Evolutionary conservation across 805 yeast species (phyloP), one percentile per base, ranked within the genome.

Genomic region (Nakazawaea peltata): DNA sequence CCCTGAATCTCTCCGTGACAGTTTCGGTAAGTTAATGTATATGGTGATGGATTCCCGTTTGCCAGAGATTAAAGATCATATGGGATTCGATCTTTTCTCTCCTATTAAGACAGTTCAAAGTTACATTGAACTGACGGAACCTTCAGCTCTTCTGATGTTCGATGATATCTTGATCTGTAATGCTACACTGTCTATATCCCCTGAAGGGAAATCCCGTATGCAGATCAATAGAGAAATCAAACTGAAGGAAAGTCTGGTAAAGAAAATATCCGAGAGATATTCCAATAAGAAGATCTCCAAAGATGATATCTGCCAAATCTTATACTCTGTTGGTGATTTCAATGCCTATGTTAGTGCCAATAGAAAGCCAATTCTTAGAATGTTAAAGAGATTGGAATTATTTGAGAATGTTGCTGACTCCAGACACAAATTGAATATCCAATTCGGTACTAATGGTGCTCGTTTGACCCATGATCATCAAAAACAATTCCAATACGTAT

Each of bases 31-130:
- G 48, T 59, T 83, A 39, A 78, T 83, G 59, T 82, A 82, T 54
- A 83, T 82, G 82, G 76, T 81, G 25, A 82, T 83, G 92, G 94
- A 82, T 54, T 82, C 92, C 2, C 61, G 83, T 31, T 56, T 80
- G 19, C 81, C 86, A 0, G 86, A 81, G 45, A 71, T 82, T 40
- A 71, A 69, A 44, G 74, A 70, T 12, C 76, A 75, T 34, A 70
- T 82, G 78, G 90, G 78, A 41, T 83, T 82, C 53, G 85, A 82
- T 53, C 58, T 82, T 2, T 80, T 76, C 57, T 76, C 71, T 48
- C 90, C 92, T 0, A 69, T 83, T 35, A 65, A 69, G 40, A 82
- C 90, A 0, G 81, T 82, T 1, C 50, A 67, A 30, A 43, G 62
- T 2, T 70, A 61, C 36, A 54, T 81, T 25, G 56, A 58, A 13